Evolutionary conservation across 1,139 yeast genomes (phyloP).

Genomic region (Suhomyces anneliseae): DNA sequence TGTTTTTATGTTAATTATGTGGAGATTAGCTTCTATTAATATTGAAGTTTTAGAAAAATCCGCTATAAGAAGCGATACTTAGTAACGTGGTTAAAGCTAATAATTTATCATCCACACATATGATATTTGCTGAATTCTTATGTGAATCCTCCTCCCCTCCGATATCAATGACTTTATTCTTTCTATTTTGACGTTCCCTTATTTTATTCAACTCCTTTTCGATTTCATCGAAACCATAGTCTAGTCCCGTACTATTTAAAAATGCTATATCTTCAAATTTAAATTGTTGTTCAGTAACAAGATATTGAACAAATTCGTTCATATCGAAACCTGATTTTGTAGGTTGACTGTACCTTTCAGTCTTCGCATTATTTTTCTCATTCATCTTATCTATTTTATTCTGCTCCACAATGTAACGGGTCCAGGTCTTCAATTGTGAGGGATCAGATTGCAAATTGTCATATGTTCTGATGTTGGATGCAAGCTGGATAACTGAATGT

Average conservation of each 20-base stretch:
- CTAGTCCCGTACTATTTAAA: slow-evolving; percentile 25
- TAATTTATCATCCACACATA: background rate
- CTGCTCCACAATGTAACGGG: slow-evolving; percentile 22
- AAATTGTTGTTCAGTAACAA: slow-evolving; percentile 34
- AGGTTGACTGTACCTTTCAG: background rate
- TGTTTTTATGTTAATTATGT: slow-evolving; percentile 67
- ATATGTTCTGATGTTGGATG: slow-evolving; percentile 24
- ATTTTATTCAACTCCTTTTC: slow-evolving; percentile 38
- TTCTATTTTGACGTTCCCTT: slow-evolving; percentile 16
- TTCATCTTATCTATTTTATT: slow-evolving; percentile 1
- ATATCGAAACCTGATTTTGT: slow-evolving; percentile 20
- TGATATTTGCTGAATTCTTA: background rate
- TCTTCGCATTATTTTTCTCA: background rate
- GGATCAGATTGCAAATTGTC: slow-evolving; percentile 24
- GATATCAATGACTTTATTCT: slow-evolving; percentile 27
- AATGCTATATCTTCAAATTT: slow-evolving; percentile 28
- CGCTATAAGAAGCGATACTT: slow-evolving; percentile 1
- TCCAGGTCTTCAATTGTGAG: slow-evolving; percentile 28
- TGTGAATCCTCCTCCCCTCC: slow-evolving; percentile 30
- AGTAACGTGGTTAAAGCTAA: background rate
- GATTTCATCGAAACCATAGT: slow-evolving; percentile 40
- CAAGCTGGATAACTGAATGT: background rate
- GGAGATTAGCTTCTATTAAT: slow-evolving; percentile 67
- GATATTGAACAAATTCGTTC: slow-evolving; percentile 30
- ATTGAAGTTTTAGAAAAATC: slow-evolving; percentile 42